Evolutionary conservation across 768 basidiomycete species (phyloP), one percentile per base, ranked within the genome.

Genomic region (Melanogaster broomeanus): DNA sequence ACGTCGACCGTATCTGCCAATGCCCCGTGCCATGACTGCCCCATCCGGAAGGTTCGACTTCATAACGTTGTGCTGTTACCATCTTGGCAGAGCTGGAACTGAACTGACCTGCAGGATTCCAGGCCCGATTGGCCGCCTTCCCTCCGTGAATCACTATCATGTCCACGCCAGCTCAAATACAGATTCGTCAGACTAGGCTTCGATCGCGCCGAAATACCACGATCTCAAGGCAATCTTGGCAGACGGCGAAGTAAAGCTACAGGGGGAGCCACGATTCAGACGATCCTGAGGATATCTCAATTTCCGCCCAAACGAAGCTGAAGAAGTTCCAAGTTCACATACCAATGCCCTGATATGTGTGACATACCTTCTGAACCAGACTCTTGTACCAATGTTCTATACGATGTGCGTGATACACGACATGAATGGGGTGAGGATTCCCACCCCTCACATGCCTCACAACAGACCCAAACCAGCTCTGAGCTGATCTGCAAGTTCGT

Each of bases 401-500:
- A 27, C 31, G 11, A 31, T 5, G 5, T 31, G 12, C 31, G 31
- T 13, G 9, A 13, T 13, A 30, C 28, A 31, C 2, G 4, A 5
- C 31, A 31, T 15, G 31, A 5, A 13, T 31, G 13, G 31, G 31
- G 10, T 31, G 31, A 31, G 31, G 12, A 31, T 31, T 31, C 15
- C 24, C 21, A 30, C 34, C n/a, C n/a, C 13, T 31, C 21, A 30
- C 34, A 33, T 16, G 31, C 42, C 24, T 62, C 60, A 76, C 51
- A 67, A 47, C 31, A 87, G 75, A 2, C 86, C 86, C 54, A 88
- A 60, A 9, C 86, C 80, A 2, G 84, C 82, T 64, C 82, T 85
- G 40, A 88, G 68, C 58, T 88, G 82, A 47, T 69, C 73, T 53
- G 77, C 85, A 42, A 88, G 62, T 57, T 81, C 80, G 27, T 74